Evolutionary conservation across 768 basidiomycete genomes (phyloP), one percentile per base, ranked within the genome.

Genomic region (Lentinula boryana): DNA sequence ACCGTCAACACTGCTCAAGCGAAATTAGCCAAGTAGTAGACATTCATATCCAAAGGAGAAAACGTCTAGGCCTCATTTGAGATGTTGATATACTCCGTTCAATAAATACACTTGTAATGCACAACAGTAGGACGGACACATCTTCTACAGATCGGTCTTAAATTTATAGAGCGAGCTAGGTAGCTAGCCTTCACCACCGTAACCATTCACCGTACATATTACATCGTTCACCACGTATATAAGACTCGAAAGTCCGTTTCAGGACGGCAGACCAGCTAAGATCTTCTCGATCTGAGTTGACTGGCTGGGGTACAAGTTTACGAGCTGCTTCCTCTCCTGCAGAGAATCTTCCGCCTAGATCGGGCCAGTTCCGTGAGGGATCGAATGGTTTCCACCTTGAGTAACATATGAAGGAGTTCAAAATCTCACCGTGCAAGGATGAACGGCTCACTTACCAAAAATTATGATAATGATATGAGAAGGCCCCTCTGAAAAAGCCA

Each of bases 341-440:
- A 21, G 77, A 76, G 71, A 98, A 98, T 16, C 80, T 83, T 10
- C 82, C 76, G 1, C 96, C 96, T 31, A 98, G 82, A 69, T 98
- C 96, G 2, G 96, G 96, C 86, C 87, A 98, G 70, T 98, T 95
- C n/a, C 95, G 87, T 7, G 84, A 74, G 0, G 91, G 82, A 72
- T 99, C 96, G 66, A 98, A 97, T 4, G 95, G 91, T 64, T 89
- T 87, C 96, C 96, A 97, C 95, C 95, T 95, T 65, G 38, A 21
- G 31, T 38, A 13, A 48, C 23, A 58, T n/a, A 27, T 44, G 44
- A 44, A 43, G 15, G 33, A 51, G 35, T 64, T 56, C 36, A 62
- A 59, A 52, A 62, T 41, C 38, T 35, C 54, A 52, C 21, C 44
- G 49, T 48, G 6, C 32, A 35, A 31, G 56, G 43, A 58, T 23